Evolutionary conservation across 176 grass and related monocot species (phyloP), one percentile per base, ranked within the genome.

Genomic region (Bolboschoenus planiculmis): DNA sequence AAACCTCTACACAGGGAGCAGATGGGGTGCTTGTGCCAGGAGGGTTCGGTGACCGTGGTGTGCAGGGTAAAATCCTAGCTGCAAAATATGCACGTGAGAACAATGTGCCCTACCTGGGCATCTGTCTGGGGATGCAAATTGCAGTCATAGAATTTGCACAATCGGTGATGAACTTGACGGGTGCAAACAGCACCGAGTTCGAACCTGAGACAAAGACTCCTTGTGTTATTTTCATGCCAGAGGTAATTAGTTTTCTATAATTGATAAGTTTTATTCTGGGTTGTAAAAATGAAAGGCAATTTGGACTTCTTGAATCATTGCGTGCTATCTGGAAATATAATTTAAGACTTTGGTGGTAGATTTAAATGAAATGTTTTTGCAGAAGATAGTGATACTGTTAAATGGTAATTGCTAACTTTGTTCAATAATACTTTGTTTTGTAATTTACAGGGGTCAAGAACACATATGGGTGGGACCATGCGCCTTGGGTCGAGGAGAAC

Each of bases 381-480:
- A 15, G 7, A 10, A 81, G 0, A 3, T 7, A 10, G 61, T 39
- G 33, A 42, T 81, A 30, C 39, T 81, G 36, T 5, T 56, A 34
- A 43, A 67, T 56, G 59, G 16, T 47, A 20, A 46, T 42, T 83
- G 26, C 21, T 66, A 61, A 83, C 8, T 83, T 71, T 1, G 20
- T 23, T 10, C 54, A 50, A 54, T 54, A 15, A 75, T 57, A 42
- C 21, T 59, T 44, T 37, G 26, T 47, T 83, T 77, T 85, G 21
- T 29, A 37, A 54, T 64, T 75, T 91, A 27, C 62, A 99, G 96
- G 96, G 92, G 43, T 99, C 96, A 43, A 99, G 87, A 93, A 99
- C 96, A 39, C 96, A 99, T 54, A 99, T 99, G 96, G 96, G 96
- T 20, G 96, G 86, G 18, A 99, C 96, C 66, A 99, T 99, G 96